Conservation (phyloP, 2,329 filamentous ascomycete species). For the Chaetomiaceae sp. region DNA sequence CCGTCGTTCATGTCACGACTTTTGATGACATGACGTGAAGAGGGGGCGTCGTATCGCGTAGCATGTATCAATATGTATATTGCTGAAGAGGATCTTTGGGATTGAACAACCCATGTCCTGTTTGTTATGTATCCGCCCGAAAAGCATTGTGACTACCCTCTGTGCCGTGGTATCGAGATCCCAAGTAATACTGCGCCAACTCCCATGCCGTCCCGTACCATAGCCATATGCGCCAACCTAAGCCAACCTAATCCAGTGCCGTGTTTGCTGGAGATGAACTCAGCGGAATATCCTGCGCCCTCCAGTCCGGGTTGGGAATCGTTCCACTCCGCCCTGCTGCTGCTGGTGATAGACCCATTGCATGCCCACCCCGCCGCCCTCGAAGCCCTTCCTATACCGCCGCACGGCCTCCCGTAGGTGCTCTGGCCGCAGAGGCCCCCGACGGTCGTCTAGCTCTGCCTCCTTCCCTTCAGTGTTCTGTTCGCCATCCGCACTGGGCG, state of each 20-base stretch:
- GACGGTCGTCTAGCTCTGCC: slow-evolving; percentile 26
- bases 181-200: not conserved
- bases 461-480: slow-evolving; percentile 19
- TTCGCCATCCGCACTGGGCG: slow-evolving; percentile 24
- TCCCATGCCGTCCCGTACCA: not conserved
- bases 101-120: too few species aligned
- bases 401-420: slow-evolving; percentile 70
- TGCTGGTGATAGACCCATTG: slow-evolving; percentile 59
- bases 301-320: slow-evolving; percentile 52
- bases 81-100: too few species aligned
- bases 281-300: slow-evolving; percentile 46
- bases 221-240: slow-evolving; percentile 3
- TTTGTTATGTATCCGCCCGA: too few species aligned
- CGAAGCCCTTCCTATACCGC: slow-evolving; percentile 59
- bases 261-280: not conserved
- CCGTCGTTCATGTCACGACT: slow-evolving; percentile 16
- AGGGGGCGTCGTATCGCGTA: too few species aligned
- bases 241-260: not conserved
- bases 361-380: slow-evolving; percentile 59
- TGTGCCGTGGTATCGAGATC: too few species aligned
- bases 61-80: too few species aligned
- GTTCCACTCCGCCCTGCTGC: slow-evolving; percentile 54
- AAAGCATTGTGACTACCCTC: too few species aligned
- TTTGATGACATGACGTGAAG: not conserved
- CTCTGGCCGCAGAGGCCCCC: slow-evolving; percentile 60